Percentiles rank a stretch among this genome's conserved stretches.
phyloP scores from a whole-genome alignment of 805 yeast species.

The Metschnikowia kunwiensis region DNA sequence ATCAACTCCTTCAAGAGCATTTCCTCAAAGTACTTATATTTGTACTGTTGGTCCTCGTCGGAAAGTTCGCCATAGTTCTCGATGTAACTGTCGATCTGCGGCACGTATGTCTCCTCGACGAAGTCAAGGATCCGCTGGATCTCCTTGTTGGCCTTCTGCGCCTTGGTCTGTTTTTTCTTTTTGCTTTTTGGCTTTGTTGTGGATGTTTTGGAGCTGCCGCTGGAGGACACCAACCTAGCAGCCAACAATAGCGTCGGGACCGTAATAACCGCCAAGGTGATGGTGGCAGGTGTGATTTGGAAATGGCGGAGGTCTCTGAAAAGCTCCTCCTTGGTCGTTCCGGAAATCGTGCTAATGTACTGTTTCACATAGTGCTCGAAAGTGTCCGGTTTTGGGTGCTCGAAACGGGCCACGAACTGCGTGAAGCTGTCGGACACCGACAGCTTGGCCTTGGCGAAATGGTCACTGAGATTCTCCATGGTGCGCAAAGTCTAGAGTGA shows the following conservation, averaged over 20 bases:
- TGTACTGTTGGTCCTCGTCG: slow-evolving; percentile 37
- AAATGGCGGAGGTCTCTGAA: slow-evolving; percentile 29
- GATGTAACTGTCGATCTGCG: slow-evolving; percentile 20
- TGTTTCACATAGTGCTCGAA: slow-evolving; percentile 6
- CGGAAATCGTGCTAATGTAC: slow-evolving; percentile 16
- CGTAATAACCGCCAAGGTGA: slow-evolving; percentile 29
- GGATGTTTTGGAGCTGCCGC: neutral
- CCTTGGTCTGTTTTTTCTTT: slow-evolving; percentile 38
- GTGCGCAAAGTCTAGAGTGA: too few species aligned
- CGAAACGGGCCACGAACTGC: slow-evolving; percentile 3
- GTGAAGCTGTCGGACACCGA: slow-evolving; percentile 5
- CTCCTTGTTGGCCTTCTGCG: slow-evolving; percentile 38
- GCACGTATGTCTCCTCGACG: slow-evolving; percentile 40
- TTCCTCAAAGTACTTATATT: slow-evolving; percentile 61
- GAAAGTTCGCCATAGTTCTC: slow-evolving; percentile 11
- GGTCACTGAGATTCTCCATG: slow-evolving; percentile 9
- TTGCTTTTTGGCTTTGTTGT: slow-evolving; percentile 23
- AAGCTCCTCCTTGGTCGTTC: slow-evolving; percentile 22
- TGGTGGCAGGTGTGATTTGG: slow-evolving; percentile 34
- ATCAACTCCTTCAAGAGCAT: slow-evolving; percentile 62
- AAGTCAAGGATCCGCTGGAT: slow-evolving; percentile 39
- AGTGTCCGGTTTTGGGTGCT: slow-evolving; percentile 6
- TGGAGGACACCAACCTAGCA: slow-evolving; percentile 16
- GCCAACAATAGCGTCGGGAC: slow-evolving; percentile 28
- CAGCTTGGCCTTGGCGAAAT: slow-evolving; percentile 9